These are phyloP conservation scores for Sporothrix euskadiensis DNA, from an alignment of 2,329 filamentous ascomycete genomes.

Conservation along the genomic window DNA sequence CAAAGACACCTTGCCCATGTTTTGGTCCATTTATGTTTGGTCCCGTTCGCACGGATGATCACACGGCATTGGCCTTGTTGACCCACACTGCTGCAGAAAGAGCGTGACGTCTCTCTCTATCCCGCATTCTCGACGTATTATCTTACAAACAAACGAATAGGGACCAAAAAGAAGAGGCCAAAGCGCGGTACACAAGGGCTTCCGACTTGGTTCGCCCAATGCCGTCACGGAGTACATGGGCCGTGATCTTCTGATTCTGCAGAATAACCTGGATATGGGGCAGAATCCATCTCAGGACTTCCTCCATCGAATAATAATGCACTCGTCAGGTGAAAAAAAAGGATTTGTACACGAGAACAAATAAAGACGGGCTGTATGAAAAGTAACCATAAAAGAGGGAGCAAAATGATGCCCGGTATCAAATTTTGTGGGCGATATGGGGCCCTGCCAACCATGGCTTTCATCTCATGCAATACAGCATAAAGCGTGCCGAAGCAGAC, in stretches of 20 bases:
- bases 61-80: constrained; percentile 1
- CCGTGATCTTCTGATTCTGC: background rate
- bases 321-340: background rate
- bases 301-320: background rate
- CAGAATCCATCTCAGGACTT: background rate
- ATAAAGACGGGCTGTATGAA: background rate
- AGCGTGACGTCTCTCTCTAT: constrained; percentile 2
- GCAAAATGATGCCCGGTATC: constrained; percentile 23
- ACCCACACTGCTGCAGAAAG: background rate
- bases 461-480: background rate
- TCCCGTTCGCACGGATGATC: constrained; percentile 16
- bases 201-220: constrained; percentile 4
- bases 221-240: background rate
- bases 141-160: background rate
- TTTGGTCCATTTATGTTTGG: background rate
- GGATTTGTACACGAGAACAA: background rate
- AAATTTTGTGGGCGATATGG: constrained; percentile 20
- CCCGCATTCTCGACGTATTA: background rate
- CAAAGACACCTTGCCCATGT: background rate
- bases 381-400: background rate
- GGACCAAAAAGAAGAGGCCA: background rate
- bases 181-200: background rate
- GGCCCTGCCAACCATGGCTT: background rate
- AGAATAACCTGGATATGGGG: background rate
- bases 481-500: background rate